These are phyloP conservation scores for Protea cynaroides DNA, from an alignment of 164 flowering plant species.

Conservation along the genomic window DNA sequence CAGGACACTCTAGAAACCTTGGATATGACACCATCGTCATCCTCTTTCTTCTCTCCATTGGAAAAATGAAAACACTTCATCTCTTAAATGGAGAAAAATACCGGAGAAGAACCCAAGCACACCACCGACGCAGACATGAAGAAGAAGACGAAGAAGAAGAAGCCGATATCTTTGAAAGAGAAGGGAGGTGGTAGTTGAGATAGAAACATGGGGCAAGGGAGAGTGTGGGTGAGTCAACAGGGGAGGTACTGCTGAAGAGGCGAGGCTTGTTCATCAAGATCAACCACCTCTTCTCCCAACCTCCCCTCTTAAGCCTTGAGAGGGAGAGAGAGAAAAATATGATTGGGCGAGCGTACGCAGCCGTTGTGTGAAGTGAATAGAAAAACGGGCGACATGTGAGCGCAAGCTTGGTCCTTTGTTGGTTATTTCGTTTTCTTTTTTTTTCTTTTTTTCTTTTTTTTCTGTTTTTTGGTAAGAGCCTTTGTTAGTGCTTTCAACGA, in stretches of 20 bases:
- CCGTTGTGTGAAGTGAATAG: no score
- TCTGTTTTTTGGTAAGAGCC: no score
- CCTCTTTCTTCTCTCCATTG: conserved; percentile 46
- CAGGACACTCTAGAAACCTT: conserved; percentile 58
- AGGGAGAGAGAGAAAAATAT: no score
- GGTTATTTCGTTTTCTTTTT: no score
- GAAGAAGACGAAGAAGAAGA: background rate
- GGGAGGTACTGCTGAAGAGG: background rate
- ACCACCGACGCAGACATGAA: background rate
- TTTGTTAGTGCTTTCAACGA: no score
- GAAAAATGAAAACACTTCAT: conserved; percentile 94
- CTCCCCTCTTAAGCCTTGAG: background rate
- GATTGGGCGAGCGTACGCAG: no score
- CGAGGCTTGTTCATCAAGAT: background rate
- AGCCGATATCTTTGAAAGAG: background rate
- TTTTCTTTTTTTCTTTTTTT: no score
- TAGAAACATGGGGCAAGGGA: background rate
- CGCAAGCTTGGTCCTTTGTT: no score
- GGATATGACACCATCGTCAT: conserved; percentile 31
- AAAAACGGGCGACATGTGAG: no score
- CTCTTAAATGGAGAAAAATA: background rate
- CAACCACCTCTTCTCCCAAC: background rate
- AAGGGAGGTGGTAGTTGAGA: background rate
- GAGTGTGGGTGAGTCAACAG: conserved; percentile 4
- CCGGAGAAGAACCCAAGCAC: background rate